Percentiles rank a stretch among this genome's conserved stretches.
phyloP scores from a whole-genome alignment of 2,329 filamentous ascomycete genomes.

The Knufia fluminis region DNA sequence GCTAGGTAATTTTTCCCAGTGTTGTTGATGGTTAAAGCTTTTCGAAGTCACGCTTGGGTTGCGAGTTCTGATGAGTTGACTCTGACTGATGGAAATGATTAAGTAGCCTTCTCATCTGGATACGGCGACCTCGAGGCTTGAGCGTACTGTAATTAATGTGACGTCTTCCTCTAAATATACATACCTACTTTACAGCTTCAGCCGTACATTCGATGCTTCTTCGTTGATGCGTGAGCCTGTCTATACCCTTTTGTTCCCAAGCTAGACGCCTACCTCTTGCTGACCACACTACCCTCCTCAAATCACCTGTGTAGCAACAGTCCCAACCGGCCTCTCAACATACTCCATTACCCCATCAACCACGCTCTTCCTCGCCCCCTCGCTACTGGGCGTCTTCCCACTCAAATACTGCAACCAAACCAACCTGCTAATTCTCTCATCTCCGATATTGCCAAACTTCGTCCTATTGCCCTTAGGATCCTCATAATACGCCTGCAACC shows the following conservation, averaged over 20 bases:
- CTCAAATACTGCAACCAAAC: slow-evolving; percentile 87
- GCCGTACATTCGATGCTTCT: not conserved
- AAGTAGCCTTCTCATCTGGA: not conserved
- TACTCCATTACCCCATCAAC: slow-evolving; percentile 82
- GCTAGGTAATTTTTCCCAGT: too few species aligned
- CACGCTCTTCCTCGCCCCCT: slow-evolving; percentile 68
- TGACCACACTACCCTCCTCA: slow-evolving; percentile 12
- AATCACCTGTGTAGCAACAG: slow-evolving; percentile 69
- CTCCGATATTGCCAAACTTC: slow-evolving; percentile 61
- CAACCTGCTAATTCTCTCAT: slow-evolving; percentile 70
- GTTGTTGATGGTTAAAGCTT: too few species aligned
- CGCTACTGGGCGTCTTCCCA: slow-evolving; percentile 77
- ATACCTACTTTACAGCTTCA: not conserved
- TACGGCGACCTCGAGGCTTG: not conserved
- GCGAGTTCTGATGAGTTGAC: too few species aligned
- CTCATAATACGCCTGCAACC: slow-evolving; percentile 58
- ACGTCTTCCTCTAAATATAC: not conserved
- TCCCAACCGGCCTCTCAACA: slow-evolving; percentile 79
- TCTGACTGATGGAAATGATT: too few species aligned
- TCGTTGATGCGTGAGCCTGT: not conserved
- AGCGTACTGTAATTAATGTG: not conserved
- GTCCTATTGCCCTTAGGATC: slow-evolving; percentile 39
- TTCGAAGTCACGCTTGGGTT: too few species aligned
- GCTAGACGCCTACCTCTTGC: not conserved
- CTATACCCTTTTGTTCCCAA: not conserved